These are phyloP conservation scores for Penicillium polonicum DNA, from an alignment of 2,329 filamentous ascomycete genomes.

Conservation along the genomic window DNA sequence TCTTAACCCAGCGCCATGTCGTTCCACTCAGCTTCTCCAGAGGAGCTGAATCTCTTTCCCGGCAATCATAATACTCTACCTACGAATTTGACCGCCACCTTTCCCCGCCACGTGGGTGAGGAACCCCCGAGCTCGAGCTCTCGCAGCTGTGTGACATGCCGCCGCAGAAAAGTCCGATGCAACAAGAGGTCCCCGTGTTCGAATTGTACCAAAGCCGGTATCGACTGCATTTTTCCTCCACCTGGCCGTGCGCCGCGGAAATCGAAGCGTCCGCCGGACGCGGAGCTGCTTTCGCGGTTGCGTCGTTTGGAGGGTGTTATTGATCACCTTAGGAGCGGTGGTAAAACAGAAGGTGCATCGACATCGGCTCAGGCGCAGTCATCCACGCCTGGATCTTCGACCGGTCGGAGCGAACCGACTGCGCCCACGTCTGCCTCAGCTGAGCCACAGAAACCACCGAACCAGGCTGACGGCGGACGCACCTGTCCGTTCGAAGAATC, in stretches of 20 bases:
- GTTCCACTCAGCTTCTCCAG: constrained; percentile 20
- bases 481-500: constrained; percentile 23
- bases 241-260: constrained; percentile 62
- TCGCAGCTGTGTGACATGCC: constrained; percentile 49
- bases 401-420: neutral
- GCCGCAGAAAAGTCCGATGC: constrained; percentile 49
- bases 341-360: constrained; percentile 14
- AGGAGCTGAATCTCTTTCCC: constrained; percentile 16
- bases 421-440: neutral
- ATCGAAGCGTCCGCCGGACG: constrained; percentile 56
- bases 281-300: constrained; percentile 59
- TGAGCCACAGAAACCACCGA: neutral
- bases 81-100: constrained; percentile 13
- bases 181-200: constrained; percentile 50
- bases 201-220: constrained; percentile 50
- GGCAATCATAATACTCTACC: constrained; percentile 19
- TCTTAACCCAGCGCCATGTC: constrained; percentile 15
- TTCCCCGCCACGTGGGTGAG: constrained; percentile 10
- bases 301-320: constrained; percentile 61
- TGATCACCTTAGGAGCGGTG: constrained; percentile 54
- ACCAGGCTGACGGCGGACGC: neutral
- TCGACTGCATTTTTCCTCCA: constrained; percentile 62
- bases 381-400: constrained; percentile 11
- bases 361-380: constrained; percentile 17
- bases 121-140: constrained; percentile 29